Base-by-base conservation (phyloP, 768 basidiomycete genomes). In the Suillus bovinus region DNA sequence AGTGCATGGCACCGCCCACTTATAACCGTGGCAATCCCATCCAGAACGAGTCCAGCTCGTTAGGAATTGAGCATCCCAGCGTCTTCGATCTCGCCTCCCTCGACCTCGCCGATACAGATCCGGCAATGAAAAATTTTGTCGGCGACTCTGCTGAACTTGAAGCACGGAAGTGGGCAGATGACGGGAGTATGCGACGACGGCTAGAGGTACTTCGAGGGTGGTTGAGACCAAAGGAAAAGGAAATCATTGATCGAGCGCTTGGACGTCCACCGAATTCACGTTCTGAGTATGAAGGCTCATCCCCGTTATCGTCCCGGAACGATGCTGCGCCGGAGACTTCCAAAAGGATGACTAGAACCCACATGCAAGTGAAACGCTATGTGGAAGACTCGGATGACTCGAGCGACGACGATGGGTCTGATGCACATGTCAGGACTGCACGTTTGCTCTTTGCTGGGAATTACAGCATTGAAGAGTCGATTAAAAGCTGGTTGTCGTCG, bases 101-200 rank as follows among this genome's bases (percentile, higher is more conserved):
- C 7, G 67, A 68, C 9, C 66, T 68, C 0, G 68, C 73, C 2
- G 76, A 76, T 29, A 75, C 74, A 10, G 88, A 90, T 55, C 77
- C 84, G 0, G 79, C 84, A 0, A 67, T 90, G 54, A 82, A 86
- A 65, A 92, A 93, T 66, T 70, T 91, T n/a, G 80, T 89, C 11
- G 87, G 88, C 4, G 79, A 81, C 49, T 70, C 71, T 6, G 82
- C 81, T 1, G 79, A 80, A 0, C 72, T 69, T 4, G 80, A 78
- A 17, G 87, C 83, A 2, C 74, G 77, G 17, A 77, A 78, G 42
- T 90, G 88, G 88, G 84, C 81, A 0, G 84, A 84, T 33, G 78
- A 74, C 39, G 80, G 79, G 2, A 81, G 77, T 57, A 66, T 81
- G 58, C 67, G 74, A 41, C 73, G 71, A 61, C 86, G 81, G 66